phyloP scores from a whole-genome alignment of 371 early-diverging fungal genomes.

The Mortierella polycephala region DNA sequence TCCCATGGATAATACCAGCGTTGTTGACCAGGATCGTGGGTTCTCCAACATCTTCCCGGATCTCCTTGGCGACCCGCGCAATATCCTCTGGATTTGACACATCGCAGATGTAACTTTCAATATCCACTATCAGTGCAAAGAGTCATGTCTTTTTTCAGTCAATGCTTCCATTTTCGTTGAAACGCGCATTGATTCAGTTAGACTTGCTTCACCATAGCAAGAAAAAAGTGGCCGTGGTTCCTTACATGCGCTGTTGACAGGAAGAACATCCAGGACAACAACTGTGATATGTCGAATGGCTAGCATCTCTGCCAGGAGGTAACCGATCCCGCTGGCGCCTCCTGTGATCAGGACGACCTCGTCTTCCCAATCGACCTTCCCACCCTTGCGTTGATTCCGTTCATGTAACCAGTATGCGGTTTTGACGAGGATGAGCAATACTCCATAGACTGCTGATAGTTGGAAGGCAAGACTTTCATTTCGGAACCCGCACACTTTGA shows the following conservation, averaged over 20 bases:
- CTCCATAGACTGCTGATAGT: constrained; percentile 25
- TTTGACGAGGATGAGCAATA: constrained; percentile 22
- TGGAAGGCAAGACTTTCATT: constrained; percentile 28
- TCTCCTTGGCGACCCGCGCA: constrained; percentile 57
- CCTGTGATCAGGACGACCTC: constrained; percentile 69
- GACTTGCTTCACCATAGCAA: not conserved
- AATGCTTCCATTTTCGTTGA: too few relatives aligned
- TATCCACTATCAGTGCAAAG: constrained; percentile 33
- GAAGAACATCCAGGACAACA: constrained; percentile 60
- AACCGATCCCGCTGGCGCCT: constrained; percentile 65
- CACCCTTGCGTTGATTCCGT: constrained; percentile 30
- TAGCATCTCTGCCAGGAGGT: constrained; percentile 54
- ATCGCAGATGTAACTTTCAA: constrained; percentile 64
- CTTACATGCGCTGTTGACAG: constrained; percentile 43
- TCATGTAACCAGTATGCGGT: constrained; percentile 19
- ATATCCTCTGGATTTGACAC: constrained; percentile 59
- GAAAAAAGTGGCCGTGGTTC: not conserved
- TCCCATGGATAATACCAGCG: constrained; percentile 66
- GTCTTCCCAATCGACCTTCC: constrained; percentile 60
- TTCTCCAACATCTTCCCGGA: constrained; percentile 59
- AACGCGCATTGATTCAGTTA: not conserved
- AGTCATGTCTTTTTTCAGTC: not conserved
- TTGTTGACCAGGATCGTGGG: constrained; percentile 73
- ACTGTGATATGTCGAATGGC: constrained; percentile 56
- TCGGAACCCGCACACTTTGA: constrained; percentile 35